A percentile compares a stretch with the other conserved stretches of the same genome.
phyloP scores from a whole-genome alignment of 176 grass and related monocot species.

The Elymus sibiricus region DNA sequence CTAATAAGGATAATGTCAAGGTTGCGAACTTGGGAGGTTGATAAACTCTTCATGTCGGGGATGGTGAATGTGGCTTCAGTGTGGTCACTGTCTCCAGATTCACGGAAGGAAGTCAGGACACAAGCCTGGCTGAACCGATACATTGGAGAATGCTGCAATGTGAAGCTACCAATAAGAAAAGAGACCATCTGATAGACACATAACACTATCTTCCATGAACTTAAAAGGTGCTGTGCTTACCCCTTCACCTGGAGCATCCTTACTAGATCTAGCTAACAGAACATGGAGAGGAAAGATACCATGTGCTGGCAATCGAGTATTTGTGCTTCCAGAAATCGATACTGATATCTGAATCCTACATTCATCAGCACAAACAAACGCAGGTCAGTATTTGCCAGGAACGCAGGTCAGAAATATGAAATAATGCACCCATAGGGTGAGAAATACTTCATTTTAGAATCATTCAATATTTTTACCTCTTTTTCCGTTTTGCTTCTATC shows the following conservation, averaged over 20 bases:
- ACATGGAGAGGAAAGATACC: conserved; percentile 76
- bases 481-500: conserved; percentile 61
- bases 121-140: conserved; percentile 55
- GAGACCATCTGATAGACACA: background rate
- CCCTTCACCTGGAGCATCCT: conserved; percentile 35
- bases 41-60: conserved; percentile 58
- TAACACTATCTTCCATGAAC: background rate
- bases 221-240: conserved; percentile 41
- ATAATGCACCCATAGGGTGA: background rate
- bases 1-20: conserved; percentile 71
- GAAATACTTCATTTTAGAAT: background rate
- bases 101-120: conserved; percentile 52
- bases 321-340: conserved; percentile 49
- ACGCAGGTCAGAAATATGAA: background rate
- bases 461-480: conserved; percentile 53
- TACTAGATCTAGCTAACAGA: conserved; percentile 57
- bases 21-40: conserved; percentile 35
- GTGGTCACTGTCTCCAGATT: conserved; percentile 53
- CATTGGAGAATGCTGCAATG: conserved; percentile 54
- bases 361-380: conserved; percentile 8
- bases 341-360: conserved; percentile 73
- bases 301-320: conserved; percentile 42
- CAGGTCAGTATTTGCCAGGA: conserved; percentile 17
- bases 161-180: conserved; percentile 32
- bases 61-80: conserved; percentile 75